Evolutionary conservation across 345 rosid genomes (phyloP).

Genomic region (Noccaea caerulescens): DNA sequence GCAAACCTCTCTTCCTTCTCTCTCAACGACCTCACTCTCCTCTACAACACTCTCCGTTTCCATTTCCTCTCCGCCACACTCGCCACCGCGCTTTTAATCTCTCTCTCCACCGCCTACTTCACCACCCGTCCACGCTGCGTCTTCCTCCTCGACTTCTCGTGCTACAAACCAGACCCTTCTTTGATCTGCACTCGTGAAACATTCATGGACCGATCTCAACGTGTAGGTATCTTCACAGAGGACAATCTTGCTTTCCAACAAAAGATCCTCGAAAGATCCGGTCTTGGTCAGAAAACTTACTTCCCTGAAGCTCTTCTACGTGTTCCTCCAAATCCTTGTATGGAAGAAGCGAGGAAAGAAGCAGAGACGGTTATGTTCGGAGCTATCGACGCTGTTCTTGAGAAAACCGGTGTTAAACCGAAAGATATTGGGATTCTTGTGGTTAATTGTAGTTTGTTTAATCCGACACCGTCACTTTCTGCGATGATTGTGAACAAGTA

Average conservation of each 20-base stretch:
- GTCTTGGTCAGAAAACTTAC: constrained; percentile 77
- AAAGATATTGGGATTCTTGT: constrained; percentile 55
- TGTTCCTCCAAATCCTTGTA: constrained; percentile 49
- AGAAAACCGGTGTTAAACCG: constrained; percentile 52
- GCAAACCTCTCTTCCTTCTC: constrained; percentile 64
- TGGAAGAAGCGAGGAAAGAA: constrained; percentile 56
- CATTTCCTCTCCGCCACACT: constrained; percentile 58
- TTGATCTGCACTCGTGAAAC: constrained; percentile 57
- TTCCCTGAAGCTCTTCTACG: constrained; percentile 66
- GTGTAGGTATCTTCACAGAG: constrained; percentile 54
- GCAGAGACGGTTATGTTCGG: constrained; percentile 54
- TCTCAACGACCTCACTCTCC: constrained; percentile 46
- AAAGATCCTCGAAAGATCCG: constrained; percentile 82
- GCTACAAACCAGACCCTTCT: constrained; percentile 72
- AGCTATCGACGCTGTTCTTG: constrained; percentile 54
- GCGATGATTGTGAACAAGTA: constrained; percentile 53
- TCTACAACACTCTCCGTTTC: constrained; percentile 62
- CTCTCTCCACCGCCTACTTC: constrained; percentile 70
- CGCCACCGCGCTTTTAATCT: constrained; percentile 55
- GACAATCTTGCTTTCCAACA: constrained; percentile 74
- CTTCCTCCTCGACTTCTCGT: constrained; percentile 72
- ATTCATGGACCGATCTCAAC: constrained; percentile 61
- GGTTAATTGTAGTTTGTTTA: constrained; percentile 58
- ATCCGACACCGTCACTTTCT: constrained; percentile 57
- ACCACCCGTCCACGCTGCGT: constrained; percentile 70